These are phyloP conservation scores for Trichoderma sp. DNA, from an alignment of 2,329 filamentous ascomycete species.

Conservation along the genomic window DNA sequence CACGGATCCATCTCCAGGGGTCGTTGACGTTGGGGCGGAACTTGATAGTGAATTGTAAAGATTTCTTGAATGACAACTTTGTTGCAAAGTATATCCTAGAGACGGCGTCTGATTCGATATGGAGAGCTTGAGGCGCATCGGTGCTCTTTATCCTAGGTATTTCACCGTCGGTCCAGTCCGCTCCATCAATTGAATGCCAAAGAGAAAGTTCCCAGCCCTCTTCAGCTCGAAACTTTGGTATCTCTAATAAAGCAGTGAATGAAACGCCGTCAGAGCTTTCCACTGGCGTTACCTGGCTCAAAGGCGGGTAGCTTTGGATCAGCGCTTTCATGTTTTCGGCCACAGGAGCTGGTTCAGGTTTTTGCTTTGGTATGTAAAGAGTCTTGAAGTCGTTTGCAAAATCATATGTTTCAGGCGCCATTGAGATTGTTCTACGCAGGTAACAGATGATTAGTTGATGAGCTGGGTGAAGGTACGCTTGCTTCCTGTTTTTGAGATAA, in stretches of 20 bases:
- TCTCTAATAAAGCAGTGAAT: conserved; percentile 70
- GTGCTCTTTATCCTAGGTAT: conserved; percentile 31
- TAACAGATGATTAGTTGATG: neutral
- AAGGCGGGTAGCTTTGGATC: conserved; percentile 60
- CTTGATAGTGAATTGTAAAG: conserved; percentile 67
- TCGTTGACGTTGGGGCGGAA: conserved; percentile 54
- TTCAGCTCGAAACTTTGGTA: conserved; percentile 51
- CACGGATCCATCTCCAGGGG: conserved; percentile 69
- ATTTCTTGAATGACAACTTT: conserved; percentile 46
- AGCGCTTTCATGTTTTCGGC: conserved; percentile 36
- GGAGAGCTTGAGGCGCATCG: conserved; percentile 50
- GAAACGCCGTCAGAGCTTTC: conserved; percentile 41
- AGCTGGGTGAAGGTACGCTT: neutral
- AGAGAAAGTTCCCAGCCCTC: conserved; percentile 69
- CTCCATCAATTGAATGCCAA: conserved; percentile 64
- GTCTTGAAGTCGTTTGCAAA: conserved; percentile 38
- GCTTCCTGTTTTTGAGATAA: neutral
- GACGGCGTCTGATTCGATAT: conserved; percentile 30
- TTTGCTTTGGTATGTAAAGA: conserved; percentile 39
- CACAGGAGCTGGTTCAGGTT: conserved; percentile 28
- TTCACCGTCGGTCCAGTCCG: conserved; percentile 53
- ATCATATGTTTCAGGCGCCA: conserved; percentile 32
- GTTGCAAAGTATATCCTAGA: conserved; percentile 53
- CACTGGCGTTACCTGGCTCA: conserved; percentile 70
- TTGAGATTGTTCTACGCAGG: conserved; percentile 10